Base-by-base conservation (phyloP, 441 rosid genomes). In the Francoa sonchifolia region DNA sequence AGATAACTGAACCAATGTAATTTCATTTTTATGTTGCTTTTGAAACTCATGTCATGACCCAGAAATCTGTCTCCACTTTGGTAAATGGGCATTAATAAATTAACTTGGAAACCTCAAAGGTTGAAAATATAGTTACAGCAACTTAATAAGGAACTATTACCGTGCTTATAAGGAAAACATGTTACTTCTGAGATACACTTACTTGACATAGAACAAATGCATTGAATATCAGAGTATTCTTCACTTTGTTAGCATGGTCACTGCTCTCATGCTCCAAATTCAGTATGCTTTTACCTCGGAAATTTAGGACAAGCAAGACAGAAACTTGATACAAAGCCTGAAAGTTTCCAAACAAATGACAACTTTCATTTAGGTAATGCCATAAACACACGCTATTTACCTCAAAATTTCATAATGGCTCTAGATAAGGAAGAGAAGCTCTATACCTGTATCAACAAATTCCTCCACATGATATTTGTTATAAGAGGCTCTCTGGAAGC, bases 381-480 rank as follows among this genome's bases (percentile, higher is more conserved):
- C 2, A 39, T 8, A 4, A 8, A 20, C 5, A 18, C 17, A 26
- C 5, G 10, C 22, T 20, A 7, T 15, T 31, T 5, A 42, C 16
- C 25, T 13, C n/a, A 33, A 28, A 20, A 1, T 30, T 19, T 48
- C 12, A 8, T 6, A 12, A 20, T 5, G 3, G 29, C 13, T 32
- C 6, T 12, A 13, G 13, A 5, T 7, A 30, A 30, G 21, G 7
- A 20, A 48, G 7, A 38, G 6, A 28, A 3, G 8, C 3, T n/a
- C 31, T 11, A 8, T 54, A 80, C 99, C 87, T 92, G 99, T 54
- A 92, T 50, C 33, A 86, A 55, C 63, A 92, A 69, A 73, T 92
- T 92, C 64, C 96, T 80, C 96, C 99, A 92, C 93, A 89, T 89
- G 64, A 85, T 79, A 55, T 85, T 89, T 19, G 94, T 82, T 33